Percentiles rank a stretch among this genome's conserved stretches.
Evolutionary conservation across 2,329 filamentous ascomycete species (phyloP).

Genomic region (Eutypella sp.): DNA sequence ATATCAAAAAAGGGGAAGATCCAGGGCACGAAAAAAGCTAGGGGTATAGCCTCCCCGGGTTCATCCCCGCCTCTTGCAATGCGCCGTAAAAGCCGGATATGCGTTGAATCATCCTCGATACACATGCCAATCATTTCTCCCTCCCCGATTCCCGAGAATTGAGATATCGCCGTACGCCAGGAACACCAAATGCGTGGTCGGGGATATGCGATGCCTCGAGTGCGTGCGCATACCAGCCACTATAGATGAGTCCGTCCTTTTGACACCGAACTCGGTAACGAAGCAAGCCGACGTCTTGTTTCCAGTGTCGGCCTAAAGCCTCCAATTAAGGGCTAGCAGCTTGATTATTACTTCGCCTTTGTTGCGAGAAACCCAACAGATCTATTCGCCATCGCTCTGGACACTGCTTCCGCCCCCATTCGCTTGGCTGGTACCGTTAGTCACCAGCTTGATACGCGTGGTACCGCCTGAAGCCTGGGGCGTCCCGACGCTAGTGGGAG

Average conservation of each 20-base stretch:
- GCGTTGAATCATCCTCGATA: conserved; percentile 12
- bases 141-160: conserved; percentile 12
- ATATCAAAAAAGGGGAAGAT: not conserved
- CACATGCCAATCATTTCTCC: conserved; percentile 22
- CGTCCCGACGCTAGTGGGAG: conserved; percentile 56
- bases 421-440: conserved; percentile 22
- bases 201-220: too few species aligned
- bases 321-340: not conserved
- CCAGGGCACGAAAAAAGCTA: conserved; percentile 6
- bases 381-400: conserved; percentile 25
- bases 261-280: not conserved
- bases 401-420: conserved; percentile 16
- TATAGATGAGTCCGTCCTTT: not conserved
- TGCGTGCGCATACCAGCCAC: not conserved
- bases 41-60: conserved; percentile 22
- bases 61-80: conserved; percentile 15
- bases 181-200: conserved; percentile 1
- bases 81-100: conserved; percentile 13
- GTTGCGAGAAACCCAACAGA: not conserved
- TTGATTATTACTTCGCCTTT: conserved; percentile 2
- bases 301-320: not conserved
- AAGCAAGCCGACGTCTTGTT: not conserved
- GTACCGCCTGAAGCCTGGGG: conserved; percentile 54
- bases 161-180: conserved; percentile 6
- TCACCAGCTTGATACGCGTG: conserved; percentile 64